Conservation (phyloP, 192 early-diverging fungal genomes). For the Dispira parvispora region DNA sequence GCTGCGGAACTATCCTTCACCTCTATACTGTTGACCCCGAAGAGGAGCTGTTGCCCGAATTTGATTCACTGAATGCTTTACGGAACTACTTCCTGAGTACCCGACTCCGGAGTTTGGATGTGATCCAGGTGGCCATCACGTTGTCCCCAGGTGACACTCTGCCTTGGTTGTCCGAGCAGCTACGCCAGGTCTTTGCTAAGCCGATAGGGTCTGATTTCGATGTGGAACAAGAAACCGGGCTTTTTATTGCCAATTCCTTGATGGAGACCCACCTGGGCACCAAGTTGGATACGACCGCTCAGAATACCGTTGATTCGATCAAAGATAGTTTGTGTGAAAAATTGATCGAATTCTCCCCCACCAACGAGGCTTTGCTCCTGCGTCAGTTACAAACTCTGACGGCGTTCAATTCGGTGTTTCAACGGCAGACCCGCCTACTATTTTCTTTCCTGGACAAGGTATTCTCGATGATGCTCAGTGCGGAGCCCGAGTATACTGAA, state of each 20-base stretch:
- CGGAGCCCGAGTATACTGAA: background rate
- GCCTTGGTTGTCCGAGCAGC: conserved; percentile 1
- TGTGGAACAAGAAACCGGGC: background rate
- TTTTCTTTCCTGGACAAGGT: conserved; percentile 9
- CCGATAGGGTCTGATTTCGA: background rate
- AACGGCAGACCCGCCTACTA: background rate
- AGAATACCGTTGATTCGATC: background rate
- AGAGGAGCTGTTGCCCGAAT: background rate
- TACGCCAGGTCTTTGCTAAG: background rate
- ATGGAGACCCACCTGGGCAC: background rate
- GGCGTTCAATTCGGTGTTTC: background rate
- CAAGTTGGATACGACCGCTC: too few relatives aligned
- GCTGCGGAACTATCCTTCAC: background rate
- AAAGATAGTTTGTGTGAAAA: background rate
- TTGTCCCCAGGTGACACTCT: background rate
- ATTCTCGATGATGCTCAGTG: conserved; percentile 3
- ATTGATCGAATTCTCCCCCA: conserved; percentile 1
- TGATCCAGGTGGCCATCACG: background rate
- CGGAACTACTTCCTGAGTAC: conserved; percentile 7
- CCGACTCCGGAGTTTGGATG: background rate
- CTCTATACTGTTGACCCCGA: background rate
- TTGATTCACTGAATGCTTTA: background rate
- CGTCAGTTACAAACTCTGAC: conserved; percentile 5
- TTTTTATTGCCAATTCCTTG: background rate
- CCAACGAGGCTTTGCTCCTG: background rate